Base-by-base conservation (phyloP, 2,329 filamentous ascomycete genomes). In the Bertia moriformis region DNA sequence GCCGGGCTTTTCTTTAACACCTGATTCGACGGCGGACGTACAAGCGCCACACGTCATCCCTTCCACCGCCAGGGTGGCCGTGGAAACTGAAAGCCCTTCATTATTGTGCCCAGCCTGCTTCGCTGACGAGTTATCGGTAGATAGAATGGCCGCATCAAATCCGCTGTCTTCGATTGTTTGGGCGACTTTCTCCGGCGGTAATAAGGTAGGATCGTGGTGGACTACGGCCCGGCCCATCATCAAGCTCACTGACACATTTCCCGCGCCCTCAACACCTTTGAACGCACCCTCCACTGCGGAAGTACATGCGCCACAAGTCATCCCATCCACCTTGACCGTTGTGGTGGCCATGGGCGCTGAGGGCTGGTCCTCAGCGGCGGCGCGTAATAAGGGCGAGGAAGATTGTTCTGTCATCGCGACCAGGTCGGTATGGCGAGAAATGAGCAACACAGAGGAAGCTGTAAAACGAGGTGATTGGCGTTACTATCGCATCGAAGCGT, bases 21-120 rank as follows among this genome's bases (percentile, higher is more conserved):
- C 85, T 24, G 80, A 72, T 53, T 93, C 85, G 4, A 93, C 72
- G 1, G 86, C 83, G 4, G 85, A 87, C 4, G 86, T 91, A 57
- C 86, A 94, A 27, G 86, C 84, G 44, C 85, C 85, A 53, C 85
- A 93, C 14, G 86, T 93, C 87, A 93, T 93, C 46, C 86, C 86
- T 55, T 85, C 78, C 12, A 93, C 70, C 4, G 80, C 77, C 27
- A 93, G 62, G 0, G 81, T 91, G 1, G 85, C 93, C 4, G 75
- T 74, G n/a, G 72, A 69, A 10, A 29, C n/a, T n/a, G n/a, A n/a
- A n/a, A n/a, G n/a, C n/a, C n/a, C n/a, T n/a, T n/a, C n/a, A n/a
- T n/a, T n/a, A n/a, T n/a, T n/a, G n/a, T n/a, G n/a, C n/a, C n/a
- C n/a, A n/a, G n/a, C n/a, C n/a, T n/a, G n/a, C n/a, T n/a, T n/a